A percentile compares a stretch with the other conserved stretches of the same genome.
These are phyloP conservation scores for Aspergillus indologenus DNA, from an alignment of 495 filamentous ascomycete species.

Conservation along the genomic window DNA sequence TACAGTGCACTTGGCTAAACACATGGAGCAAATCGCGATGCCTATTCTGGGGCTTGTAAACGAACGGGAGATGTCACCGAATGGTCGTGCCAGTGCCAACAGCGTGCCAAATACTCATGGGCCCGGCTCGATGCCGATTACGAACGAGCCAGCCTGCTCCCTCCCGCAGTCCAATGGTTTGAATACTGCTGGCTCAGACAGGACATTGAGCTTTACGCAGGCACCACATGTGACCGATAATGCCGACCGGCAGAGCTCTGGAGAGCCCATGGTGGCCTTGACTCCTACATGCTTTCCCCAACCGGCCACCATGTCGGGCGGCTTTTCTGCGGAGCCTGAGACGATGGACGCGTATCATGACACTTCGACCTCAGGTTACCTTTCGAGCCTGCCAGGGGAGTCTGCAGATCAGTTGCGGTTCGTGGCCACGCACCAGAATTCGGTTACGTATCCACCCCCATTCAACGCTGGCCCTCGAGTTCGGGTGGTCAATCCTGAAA, in stretches of 20 bases:
- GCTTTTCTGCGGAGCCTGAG: slow-evolving; percentile 33
- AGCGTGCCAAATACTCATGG: slow-evolving; percentile 11
- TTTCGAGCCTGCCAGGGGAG: slow-evolving; percentile 12
- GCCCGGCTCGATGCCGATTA: slow-evolving; percentile 8
- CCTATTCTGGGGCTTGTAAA: slow-evolving; percentile 74
- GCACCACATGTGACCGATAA: slow-evolving; percentile 24
- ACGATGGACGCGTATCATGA: slow-evolving; percentile 22
- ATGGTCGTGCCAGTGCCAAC: slow-evolving; percentile 8
- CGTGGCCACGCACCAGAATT: slow-evolving; percentile 30
- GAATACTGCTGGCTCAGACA: slow-evolving; percentile 2
- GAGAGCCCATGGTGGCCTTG: slow-evolving; percentile 14
- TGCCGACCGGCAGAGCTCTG: slow-evolving; percentile 4
- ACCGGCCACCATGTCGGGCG: slow-evolving; percentile 27
- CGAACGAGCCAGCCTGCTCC: slow-evolving; percentile 10
- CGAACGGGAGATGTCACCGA: slow-evolving; percentile 27
- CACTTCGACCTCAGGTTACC: slow-evolving; percentile 7
- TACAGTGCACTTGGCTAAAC: slow-evolving; percentile 89
- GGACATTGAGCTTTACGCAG: slow-evolving; percentile 19
- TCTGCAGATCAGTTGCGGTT: slow-evolving; percentile 13
- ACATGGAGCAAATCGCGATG: slow-evolving; percentile 92
- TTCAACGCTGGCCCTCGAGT: slow-evolving; percentile 31
- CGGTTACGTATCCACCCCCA: slow-evolving; percentile 40
- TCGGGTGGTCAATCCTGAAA: slow-evolving; percentile 21
- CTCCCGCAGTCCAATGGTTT: slow-evolving; percentile 12
- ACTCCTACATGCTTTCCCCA: slow-evolving; percentile 17